Evolutionary conservation across 2,329 filamentous ascomycete genomes (phyloP), one percentile per base, ranked within the genome.

Genomic region (Pseudogymnoascus sp.): DNA sequence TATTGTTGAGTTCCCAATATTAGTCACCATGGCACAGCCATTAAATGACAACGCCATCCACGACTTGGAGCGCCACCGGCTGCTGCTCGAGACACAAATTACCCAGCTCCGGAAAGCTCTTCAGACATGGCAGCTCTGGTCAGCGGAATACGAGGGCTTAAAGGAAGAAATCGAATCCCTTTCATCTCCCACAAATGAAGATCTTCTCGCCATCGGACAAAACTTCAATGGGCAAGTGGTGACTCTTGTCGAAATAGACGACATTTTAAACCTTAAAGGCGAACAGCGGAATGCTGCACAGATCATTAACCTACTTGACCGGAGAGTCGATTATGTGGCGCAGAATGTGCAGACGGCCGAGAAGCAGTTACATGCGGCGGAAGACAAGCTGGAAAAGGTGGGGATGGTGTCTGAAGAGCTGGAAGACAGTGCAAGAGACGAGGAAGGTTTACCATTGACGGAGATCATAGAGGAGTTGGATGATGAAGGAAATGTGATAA

Each of bases 401-500:
- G 79, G 84, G 8, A 77, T 86, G 3, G 75, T 85, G 47, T 82
- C 81, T 63, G 81, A 86, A 24, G 82, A 86, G 0, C 82, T 81
- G 63, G 81, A 86, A 26, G 82, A 86, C 0, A 85, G 86, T 62
- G 79, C 81, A 50, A 80, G 79, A 61, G 86, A 89, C 65, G 88
- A 89, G 65, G 86, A 86, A 11, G 87, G 86, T 1, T 78, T 92
- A 61, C 90, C 92, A 0, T 83, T 97, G 64, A 93, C 89, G 33
- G 95, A 97, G 70, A 97, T 99, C 67, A 80, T 91, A 62, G 95
- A 99, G 75, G 86, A 96, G 76, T 79, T 97, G 24, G 95, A 97
- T 71, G 93, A 97, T 7, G 85, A 96, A 10, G 95, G 87, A 63
- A 95, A 96, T 70, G 83, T 97, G 3, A 75, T 96, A 60, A 89